Base-by-base conservation (phyloP, 805 yeast genomes). In the Lipomyces sp. region DNA sequence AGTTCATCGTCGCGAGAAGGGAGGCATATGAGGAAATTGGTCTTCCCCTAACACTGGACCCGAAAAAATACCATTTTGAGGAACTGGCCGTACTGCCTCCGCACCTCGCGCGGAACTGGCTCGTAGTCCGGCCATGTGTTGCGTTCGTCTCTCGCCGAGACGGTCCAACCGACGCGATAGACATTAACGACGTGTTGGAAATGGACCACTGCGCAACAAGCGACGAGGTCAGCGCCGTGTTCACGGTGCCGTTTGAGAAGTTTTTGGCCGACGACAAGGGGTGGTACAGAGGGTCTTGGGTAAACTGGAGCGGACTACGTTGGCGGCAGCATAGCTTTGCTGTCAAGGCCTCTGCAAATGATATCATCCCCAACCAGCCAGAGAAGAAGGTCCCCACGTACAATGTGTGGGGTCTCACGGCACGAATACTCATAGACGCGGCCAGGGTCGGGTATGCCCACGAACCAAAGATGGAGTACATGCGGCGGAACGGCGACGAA, bases 11-110 rank as follows among this genome's bases (percentile, higher is more conserved):
- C 35, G 84, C 96, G 0, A 72, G 95, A 51, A 72, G 98, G 29
- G 98, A 90, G 66, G 81, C 89, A 55, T 77, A 75, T 49, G 98
- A 90, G 64, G 98, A 90, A 65, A 86, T 90, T 43, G 96, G 96
- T 0, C 65, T 87, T 43, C 51, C 41, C 39, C 47, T 37, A 33
- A 16, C 21, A 75, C 77, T 10, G 66, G 74, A 14, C 36, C 13
- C 21, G 26, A 67, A 74, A 59, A 78, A 84, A 51, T 70, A 83
- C 61, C 66, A 68, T 22, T 70, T 89, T 26, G 86, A 84, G 47
- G 78, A 76, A 48, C 62, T 89, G 28, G 75, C 77, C 36, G 72
- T 74, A 8, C 63, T 90, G 59, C 97, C 98, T 0, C 76, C 88
- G 48, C 90, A 87, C 63, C 67, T 91, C 18, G 84, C 95, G 6